Evolutionary conservation across 352 stramenopile species (phyloP), one percentile per base, ranked within the genome.

Genomic region (Thalassiosira hispida): DNA sequence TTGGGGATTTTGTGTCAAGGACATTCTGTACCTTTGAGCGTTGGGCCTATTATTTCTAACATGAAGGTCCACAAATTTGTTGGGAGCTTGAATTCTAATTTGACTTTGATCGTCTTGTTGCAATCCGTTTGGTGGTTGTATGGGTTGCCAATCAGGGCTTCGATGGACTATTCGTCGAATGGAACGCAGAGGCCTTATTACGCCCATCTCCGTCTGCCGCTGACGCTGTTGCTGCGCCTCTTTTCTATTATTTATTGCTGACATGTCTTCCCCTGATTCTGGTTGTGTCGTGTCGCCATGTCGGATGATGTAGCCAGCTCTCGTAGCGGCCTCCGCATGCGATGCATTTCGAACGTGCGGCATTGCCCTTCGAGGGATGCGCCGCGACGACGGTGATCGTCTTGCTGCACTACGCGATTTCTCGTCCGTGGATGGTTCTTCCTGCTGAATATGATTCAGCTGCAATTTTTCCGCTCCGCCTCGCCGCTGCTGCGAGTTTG

Each of bases 301-400:
- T 62, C 65, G 60, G 44, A 83, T 71, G 0, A 83, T 83, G 23
- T 74, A 83, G 5, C 67, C 67, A 16, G 67, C 74, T 66, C 63
- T 68, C 7, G 42, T 67, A 6, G 74, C 66, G 31, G 65, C 61
- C 49, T 83, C 74, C 0, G 27, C 60, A 11, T 40, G 27, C 4
- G 52, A 74, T 33, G 52, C 35, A 49, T 35, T 63, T 55, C 67
- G 25, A 35, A 77, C 61, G 33, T 77, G 74, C 3, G 74, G 61
- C 53, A 83, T 61, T 20, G 67, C 66, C 27, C 74, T 59, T 33
- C 46, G 46, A 0, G 74, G 74, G 23, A 80, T 40, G 18, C 5
- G 61, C 18, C 66, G 40, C 33, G 8, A 33, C 12, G 29, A 27
- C 27, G 18, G 56, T n/a, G n/a, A n/a, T 53, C 38, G 27, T 18